phyloP scores from a whole-genome alignment of 768 basidiomycete species.

The Russula sp. region DNA sequence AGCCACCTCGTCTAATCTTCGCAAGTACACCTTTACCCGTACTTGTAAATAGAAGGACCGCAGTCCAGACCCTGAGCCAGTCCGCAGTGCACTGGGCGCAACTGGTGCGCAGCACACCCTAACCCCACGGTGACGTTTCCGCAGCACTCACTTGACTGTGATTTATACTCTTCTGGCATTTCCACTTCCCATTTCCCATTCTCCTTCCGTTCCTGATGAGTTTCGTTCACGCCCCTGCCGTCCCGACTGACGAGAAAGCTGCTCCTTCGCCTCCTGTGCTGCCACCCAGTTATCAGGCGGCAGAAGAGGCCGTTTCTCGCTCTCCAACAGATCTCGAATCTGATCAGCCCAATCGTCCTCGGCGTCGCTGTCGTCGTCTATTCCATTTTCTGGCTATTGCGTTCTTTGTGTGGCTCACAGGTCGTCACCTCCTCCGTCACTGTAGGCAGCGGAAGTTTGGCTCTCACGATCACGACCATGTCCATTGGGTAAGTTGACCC shows the following conservation, averaged over 20 bases:
- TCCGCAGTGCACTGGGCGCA: no score
- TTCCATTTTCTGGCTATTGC: neutral
- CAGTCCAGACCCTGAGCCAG: no score
- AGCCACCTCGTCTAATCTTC: no score
- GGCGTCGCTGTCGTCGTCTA: slow-evolving; percentile 5
- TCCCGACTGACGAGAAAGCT: slow-evolving; percentile 6
- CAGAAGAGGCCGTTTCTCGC: neutral
- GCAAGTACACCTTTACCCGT: no score
- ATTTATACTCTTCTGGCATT: neutral
- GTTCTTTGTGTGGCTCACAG: neutral
- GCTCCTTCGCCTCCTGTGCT: neutral
- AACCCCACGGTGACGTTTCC: neutral
- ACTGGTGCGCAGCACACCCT: slow-evolving; percentile 1
- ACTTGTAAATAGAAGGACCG: no score
- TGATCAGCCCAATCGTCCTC: neutral
- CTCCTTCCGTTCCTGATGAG: neutral
- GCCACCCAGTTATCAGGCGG: slow-evolving; percentile 3
- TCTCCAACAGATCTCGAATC: neutral
- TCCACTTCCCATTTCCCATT: neutral
- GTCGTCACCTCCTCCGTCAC: neutral
- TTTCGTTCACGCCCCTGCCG: neutral
- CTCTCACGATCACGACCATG: neutral
- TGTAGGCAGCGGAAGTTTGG: neutral
- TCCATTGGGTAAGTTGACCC: neutral
- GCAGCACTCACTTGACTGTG: neutral